Conservation (phyloP, 148 eudicot species). For the Cornus florida region DNA sequence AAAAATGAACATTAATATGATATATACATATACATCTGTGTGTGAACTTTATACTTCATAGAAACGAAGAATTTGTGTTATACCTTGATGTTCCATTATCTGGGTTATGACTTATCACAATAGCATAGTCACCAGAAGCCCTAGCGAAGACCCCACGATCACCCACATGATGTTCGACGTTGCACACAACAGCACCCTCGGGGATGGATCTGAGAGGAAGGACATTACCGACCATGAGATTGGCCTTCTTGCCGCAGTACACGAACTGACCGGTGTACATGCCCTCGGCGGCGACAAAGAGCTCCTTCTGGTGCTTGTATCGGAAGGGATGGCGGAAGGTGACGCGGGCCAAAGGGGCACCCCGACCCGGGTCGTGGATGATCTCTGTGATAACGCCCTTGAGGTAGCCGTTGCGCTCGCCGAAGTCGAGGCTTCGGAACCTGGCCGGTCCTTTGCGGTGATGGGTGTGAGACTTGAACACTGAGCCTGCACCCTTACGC, state of each 20-base stretch:
- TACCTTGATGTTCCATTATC: conserved; percentile 48
- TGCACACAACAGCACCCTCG: conserved; percentile 46
- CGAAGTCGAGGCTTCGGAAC: conserved; percentile 49
- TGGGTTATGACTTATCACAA: conserved; percentile 44
- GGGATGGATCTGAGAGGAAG: conserved; percentile 43
- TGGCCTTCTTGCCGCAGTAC: conserved; percentile 45
- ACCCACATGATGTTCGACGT: conserved; percentile 55
- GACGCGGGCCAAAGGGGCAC: conserved; percentile 49
- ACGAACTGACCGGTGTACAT: conserved; percentile 48
- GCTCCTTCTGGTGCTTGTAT: conserved; percentile 51
- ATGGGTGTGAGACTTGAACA: conserved; percentile 58
- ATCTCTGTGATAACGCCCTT: conserved; percentile 50
- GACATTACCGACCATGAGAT: conserved; percentile 38
- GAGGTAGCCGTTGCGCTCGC: conserved; percentile 52
- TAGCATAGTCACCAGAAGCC: conserved; percentile 48
- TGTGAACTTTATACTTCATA: no score
- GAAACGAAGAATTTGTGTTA: no score
- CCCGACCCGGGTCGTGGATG: conserved; percentile 58
- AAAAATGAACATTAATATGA: no score
- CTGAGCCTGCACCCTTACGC: conserved; percentile 55
- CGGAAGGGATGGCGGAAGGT: conserved; percentile 57
- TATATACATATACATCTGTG: no score
- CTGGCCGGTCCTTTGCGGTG: conserved; percentile 57
- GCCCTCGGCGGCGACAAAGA: conserved; percentile 45
- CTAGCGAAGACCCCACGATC: conserved; percentile 44